Evolutionary conservation across 805 yeast species (phyloP), one percentile per base, ranked within the genome.

Genomic region (Ogataea dorogensis): DNA sequence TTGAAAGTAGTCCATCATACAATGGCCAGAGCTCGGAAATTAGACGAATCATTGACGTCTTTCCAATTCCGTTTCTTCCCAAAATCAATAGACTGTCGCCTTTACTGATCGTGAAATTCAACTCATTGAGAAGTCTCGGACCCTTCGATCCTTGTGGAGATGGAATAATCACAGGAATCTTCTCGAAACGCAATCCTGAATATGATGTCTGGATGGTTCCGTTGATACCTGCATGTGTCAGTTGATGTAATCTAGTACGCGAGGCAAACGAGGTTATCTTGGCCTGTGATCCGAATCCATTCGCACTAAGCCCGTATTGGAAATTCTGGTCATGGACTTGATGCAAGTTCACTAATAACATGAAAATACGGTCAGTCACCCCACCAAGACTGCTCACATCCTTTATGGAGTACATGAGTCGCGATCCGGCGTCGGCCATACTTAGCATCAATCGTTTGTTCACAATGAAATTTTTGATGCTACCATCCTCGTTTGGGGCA

Each of bases 21-120:
- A 86, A 69, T 10, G 98, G 96, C 97, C 97, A 89, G 43, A 89
- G 67, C 15, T 91, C 95, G 5, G 94, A 89, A 40, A 88, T 69
- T 3, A 89, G 71, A 44, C 96, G 69, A 33, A 88, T 79, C 47
- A 89, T 81, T 0, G 95, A 79, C 7, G 95, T 82, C 57, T 89
- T 89, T 41, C 98, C 98, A 50, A 82, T 74, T 11, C 96, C 95
- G 52, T 89, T 89, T 32, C 91, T 73, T 8, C 96, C 97, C 43
- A 87, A 68, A 23, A 89, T 81, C 43, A 89, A 71, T 34, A 88
- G 64, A 54, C 84, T 86, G 43, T 85, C 80, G 25, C 81, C 79
- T 26, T 70, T 71, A 40, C 64, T 67, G 24, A 83, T 68, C 46
- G 72, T 79, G 59, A 89, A 77, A 28, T 77, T 69, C 40, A 89